Evolutionary conservation across 257 asterid species (phyloP).

Genomic region (Pogostemon cablin): DNA sequence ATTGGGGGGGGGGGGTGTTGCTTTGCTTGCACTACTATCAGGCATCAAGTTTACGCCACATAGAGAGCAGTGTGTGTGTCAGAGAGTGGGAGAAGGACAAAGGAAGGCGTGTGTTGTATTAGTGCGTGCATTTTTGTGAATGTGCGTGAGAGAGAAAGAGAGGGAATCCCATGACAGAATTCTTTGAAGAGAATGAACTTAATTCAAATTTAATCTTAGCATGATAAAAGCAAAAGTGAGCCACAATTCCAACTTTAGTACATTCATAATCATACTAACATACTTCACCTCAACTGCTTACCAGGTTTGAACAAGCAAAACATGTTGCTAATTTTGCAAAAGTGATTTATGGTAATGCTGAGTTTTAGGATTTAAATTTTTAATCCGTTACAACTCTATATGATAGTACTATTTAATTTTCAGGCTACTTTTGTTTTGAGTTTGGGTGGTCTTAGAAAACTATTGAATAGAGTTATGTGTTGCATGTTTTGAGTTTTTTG

Average conservation of each 20-base stretch:
- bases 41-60: conserved; percentile 88
- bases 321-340: conserved; percentile 9
- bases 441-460: too few species aligned
- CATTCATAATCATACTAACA: conserved; percentile 23
- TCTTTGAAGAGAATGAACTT: conserved; percentile 19
- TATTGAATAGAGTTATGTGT: too few species aligned
- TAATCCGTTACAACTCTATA: too few species aligned
- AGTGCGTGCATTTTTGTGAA: conserved; percentile 18
- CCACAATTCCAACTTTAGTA: conserved; percentile 13
- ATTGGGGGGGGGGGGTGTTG: conserved; percentile 47
- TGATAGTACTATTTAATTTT: too few species aligned
- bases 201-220: conserved; percentile 16
- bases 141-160: conserved; percentile 22
- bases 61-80: conserved; percentile 59
- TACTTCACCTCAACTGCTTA: conserved; percentile 35
- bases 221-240: conserved; percentile 28
- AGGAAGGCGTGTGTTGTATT: conserved; percentile 23
- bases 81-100: conserved; percentile 56
- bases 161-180: conserved; percentile 5
- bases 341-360: too few species aligned
- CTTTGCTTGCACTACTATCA: conserved; percentile 93
- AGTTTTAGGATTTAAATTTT: too few species aligned
- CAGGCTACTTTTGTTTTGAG: too few species aligned
- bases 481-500: too few species aligned
- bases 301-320: conserved; percentile 39